These are phyloP conservation scores for Plasmodium coatneyi DNA, from an alignment of 169 alveolate genomes.

Conservation along the genomic window DNA sequence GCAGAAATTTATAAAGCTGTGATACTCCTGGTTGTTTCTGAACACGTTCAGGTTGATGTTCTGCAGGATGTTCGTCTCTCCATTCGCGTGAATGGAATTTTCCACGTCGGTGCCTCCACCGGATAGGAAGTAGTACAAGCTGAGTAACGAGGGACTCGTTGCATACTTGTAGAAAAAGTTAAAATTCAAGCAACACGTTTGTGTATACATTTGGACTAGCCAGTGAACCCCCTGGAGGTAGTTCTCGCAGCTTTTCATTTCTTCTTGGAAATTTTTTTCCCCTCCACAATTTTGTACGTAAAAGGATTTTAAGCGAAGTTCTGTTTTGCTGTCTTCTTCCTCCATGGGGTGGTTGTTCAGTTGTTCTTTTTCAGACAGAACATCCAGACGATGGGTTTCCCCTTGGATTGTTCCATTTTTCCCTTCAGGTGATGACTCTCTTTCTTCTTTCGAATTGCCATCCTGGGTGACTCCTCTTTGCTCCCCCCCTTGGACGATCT, in stretches of 20 bases:
- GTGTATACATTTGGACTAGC: conserved; percentile 72
- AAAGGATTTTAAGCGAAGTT: conserved; percentile 4
- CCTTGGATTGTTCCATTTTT: not conserved
- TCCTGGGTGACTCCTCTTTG: not conserved
- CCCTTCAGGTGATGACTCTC: not conserved
- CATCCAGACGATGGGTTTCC: not conserved
- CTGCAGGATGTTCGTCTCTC: conserved; percentile 4
- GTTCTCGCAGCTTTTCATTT: conserved; percentile 55
- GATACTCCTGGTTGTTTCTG: conserved; percentile 60
- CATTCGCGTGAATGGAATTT: not conserved
- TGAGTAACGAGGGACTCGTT: conserved; percentile 47
- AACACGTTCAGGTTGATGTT: conserved; percentile 51
- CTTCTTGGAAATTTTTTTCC: conserved; percentile 35
- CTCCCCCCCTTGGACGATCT: not conserved
- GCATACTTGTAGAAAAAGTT: conserved; percentile 66
- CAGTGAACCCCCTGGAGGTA: conserved; percentile 66
- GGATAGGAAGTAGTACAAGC: conserved; percentile 56
- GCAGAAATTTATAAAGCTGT: conserved; percentile 56
- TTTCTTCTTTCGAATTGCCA: no score
- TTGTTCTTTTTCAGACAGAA: not conserved
- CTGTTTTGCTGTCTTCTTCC: conserved; percentile 17
- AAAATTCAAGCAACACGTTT: conserved; percentile 70
- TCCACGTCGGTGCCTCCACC: not conserved
- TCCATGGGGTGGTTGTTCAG: not conserved
- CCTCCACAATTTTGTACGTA: conserved; percentile 29